phyloP scores from a whole-genome alignment of 1,284 basidiomycete species.

The Pascua guehoae region DNA sequence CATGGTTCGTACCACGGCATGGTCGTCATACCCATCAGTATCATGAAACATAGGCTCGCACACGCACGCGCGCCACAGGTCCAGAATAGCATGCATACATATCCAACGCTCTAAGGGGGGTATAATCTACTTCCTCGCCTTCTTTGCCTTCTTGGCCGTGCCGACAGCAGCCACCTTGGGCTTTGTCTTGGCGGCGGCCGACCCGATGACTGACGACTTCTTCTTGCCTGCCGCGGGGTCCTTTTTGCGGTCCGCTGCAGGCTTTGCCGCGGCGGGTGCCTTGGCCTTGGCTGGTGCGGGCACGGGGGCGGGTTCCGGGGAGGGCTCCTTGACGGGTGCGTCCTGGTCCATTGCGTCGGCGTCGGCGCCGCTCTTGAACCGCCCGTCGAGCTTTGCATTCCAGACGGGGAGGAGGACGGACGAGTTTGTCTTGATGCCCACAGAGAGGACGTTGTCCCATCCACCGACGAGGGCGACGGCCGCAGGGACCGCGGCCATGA shows the following conservation, averaged over 20 bases:
- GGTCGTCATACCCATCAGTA: too few relatives aligned
- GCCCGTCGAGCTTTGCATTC: slow-evolving; percentile 61
- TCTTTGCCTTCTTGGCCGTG: slow-evolving; percentile 6
- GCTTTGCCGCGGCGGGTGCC: too few relatives aligned
- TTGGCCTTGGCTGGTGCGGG: too few relatives aligned
- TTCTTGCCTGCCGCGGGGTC: slow-evolving; percentile 1
- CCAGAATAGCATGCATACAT: slow-evolving; percentile 7
- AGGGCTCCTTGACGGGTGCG: not conserved
- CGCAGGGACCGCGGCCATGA: slow-evolving; percentile 73
- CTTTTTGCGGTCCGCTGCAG: too few relatives aligned
- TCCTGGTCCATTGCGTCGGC: slow-evolving; percentile 8
- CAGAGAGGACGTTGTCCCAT: slow-evolving; percentile 87
- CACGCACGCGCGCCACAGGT: too few relatives aligned
- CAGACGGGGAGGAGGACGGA: slow-evolving; percentile 87
- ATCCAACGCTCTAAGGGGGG: not conserved
- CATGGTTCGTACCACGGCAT: too few relatives aligned
- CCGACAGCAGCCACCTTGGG: slow-evolving; percentile 21
- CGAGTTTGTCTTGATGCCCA: slow-evolving; percentile 86
- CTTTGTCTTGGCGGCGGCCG: slow-evolving; percentile 20
- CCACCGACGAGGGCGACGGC: slow-evolving; percentile 68
- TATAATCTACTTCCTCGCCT: slow-evolving; percentile 11
- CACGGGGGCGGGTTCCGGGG: too few relatives aligned
- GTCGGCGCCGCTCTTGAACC: slow-evolving; percentile 24
- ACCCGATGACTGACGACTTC: slow-evolving; percentile 34
- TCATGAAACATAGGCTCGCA: too few relatives aligned